These are phyloP conservation scores for Penicillium decumbens DNA, from an alignment of 2,329 filamentous ascomycete species.

Conservation along the genomic window DNA sequence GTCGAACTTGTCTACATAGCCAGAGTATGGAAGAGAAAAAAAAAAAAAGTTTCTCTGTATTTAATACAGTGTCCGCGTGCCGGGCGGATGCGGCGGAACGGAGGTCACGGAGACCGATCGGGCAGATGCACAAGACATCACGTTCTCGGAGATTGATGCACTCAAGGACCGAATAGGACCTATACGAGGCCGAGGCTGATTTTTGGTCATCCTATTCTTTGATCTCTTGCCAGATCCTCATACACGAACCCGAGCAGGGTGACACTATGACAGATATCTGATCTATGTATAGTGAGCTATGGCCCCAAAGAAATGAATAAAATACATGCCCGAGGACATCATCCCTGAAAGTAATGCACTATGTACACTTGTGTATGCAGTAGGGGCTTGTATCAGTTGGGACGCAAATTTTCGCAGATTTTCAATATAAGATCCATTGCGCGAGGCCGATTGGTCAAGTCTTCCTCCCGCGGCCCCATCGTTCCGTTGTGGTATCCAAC, in stretches of 20 bases:
- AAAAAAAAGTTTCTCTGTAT: not conserved
- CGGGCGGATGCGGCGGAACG: conserved; percentile 30
- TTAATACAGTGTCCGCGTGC: conserved; percentile 1
- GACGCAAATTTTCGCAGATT: conserved; percentile 5
- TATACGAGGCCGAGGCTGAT: not conserved
- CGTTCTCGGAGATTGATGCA: conserved; percentile 10
- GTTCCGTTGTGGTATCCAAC: conserved; percentile 22
- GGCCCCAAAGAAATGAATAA: not conserved
- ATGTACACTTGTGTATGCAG: not conserved
- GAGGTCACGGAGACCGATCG: conserved; percentile 24
- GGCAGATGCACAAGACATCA: conserved; percentile 16
- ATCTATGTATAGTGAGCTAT: not conserved
- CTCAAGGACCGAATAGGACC: conserved; percentile 4
- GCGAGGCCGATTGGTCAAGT: conserved; percentile 17
- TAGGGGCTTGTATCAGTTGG: conserved; percentile 5
- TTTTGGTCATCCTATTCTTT: not conserved
- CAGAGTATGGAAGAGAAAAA: not conserved
- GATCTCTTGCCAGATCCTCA: not conserved
- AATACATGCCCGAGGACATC: not conserved
- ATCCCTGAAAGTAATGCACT: not conserved
- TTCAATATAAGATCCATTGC: conserved; percentile 19
- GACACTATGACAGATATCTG: not conserved
- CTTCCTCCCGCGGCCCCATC: conserved; percentile 8
- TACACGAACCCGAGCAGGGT: not conserved
- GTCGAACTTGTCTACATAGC: not conserved